phyloP scores from a whole-genome alignment of 1,139 yeast species.

The Petasospora fabianii region DNA sequence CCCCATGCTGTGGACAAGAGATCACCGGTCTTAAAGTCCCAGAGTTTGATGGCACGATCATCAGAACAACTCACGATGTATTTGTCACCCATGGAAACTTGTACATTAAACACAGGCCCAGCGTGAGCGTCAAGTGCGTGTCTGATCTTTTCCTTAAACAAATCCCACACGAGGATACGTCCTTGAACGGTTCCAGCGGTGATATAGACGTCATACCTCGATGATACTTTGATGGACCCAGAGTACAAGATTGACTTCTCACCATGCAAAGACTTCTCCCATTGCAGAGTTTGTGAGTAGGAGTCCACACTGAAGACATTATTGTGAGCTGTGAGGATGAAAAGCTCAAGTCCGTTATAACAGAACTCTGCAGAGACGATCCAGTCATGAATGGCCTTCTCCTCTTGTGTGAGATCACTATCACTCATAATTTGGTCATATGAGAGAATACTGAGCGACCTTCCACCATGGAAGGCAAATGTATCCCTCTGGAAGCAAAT shows the following conservation, averaged over 20 bases:
- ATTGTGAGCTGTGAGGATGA: slow-evolving; percentile 79
- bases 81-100: slow-evolving; percentile 52
- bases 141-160: slow-evolving; percentile 40
- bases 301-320: slow-evolving; percentile 50
- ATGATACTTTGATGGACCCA: slow-evolving; percentile 60
- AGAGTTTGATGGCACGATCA: slow-evolving; percentile 81
- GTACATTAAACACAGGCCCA: slow-evolving; percentile 86
- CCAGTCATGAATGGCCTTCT: slow-evolving; percentile 71
- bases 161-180: slow-evolving; percentile 79
- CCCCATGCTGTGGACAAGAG: slow-evolving; percentile 89
- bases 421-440: slow-evolving; percentile 30
- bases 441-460: slow-evolving; percentile 53
- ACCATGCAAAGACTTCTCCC: slow-evolving; percentile 46
- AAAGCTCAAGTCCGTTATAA: slow-evolving; percentile 35
- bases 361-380: slow-evolving; percentile 57
- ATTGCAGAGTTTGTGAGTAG: slow-evolving; percentile 31
- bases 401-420: slow-evolving; percentile 30
- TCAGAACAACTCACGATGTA: slow-evolving; percentile 82
- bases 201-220: slow-evolving; percentile 44
- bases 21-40: slow-evolving; percentile 55
- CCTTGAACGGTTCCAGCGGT: slow-evolving; percentile 94
- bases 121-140: slow-evolving; percentile 71
- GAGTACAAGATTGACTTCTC: slow-evolving; percentile 86
- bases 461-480: slow-evolving; percentile 63
- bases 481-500: slow-evolving; percentile 41